Evolutionary conservation across 306 rosid genomes (phyloP).

Genomic region (Sicyos edulis): DNA sequence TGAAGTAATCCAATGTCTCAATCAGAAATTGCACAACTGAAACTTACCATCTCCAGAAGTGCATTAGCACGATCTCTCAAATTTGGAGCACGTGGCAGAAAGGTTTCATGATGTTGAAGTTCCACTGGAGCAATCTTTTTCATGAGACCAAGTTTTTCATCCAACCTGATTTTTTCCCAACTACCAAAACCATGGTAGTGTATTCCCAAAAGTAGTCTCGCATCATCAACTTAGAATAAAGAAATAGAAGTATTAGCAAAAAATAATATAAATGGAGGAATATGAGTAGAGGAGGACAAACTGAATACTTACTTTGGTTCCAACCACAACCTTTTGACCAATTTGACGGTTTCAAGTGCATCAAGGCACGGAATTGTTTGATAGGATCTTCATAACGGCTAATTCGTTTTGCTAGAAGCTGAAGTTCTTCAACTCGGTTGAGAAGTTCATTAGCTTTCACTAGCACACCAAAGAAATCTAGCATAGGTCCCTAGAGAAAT

Average conservation of each 20-base stretch:
- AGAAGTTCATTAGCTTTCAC: conserved; percentile 88
- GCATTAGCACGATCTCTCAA: conserved; percentile 97
- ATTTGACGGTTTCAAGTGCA: conserved; percentile 82
- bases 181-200: conserved; percentile 90
- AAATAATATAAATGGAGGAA: not conserved
- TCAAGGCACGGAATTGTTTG: conserved; percentile 79
- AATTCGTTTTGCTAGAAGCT: conserved; percentile 85
- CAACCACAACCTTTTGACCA: conserved; percentile 99
- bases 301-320: conserved; percentile 82
- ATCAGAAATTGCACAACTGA: conserved; percentile 15
- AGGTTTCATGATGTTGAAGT: conserved; percentile 98
- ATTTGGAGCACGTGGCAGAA: conserved; percentile 98
- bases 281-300: not conserved
- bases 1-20: not conserved
- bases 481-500: conserved; percentile 76
- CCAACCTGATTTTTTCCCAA: conserved; percentile 94
- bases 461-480: conserved; percentile 92
- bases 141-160: conserved; percentile 81
- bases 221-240: conserved; percentile 79
- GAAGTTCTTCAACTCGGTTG: conserved; percentile 87
- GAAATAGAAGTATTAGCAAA: conserved; percentile 10
- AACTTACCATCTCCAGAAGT: conserved; percentile 81
- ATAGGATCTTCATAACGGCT: conserved; percentile 88
- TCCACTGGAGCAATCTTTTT: conserved; percentile 98
- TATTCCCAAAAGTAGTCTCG: conserved; percentile 93